Base-by-base conservation (phyloP, 2,329 filamentous ascomycete genomes). In the Beauveria sp. region DNA sequence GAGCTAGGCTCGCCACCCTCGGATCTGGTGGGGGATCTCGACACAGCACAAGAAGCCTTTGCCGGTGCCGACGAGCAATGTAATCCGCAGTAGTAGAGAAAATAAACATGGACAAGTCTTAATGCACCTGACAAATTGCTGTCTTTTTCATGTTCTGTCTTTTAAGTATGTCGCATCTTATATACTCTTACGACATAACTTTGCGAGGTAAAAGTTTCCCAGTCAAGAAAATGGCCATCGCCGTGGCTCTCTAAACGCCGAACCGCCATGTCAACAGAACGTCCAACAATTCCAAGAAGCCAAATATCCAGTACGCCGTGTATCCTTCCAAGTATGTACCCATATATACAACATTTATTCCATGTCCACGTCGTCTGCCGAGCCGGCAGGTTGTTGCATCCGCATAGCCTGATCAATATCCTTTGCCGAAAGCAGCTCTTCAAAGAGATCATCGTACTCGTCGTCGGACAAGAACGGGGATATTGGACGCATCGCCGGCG, bases 1-100 rank as follows among this genome's bases (percentile, higher is more conserved):
- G 88, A 88, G 56, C 89, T 89, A 63, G 94, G 94, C 10, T 92
- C 90, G 22, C 94, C 94, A 50, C 94, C 94, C 0, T 82, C 90
- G 43, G 94, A 97, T 73, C 79, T 99, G 20, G 89, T 99, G 18
- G 93, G 92, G 61, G 91, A 96, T 71, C 89, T 96, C 84, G 86
- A 87, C 60, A 89, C 89, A 55, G 89, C 90, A 20, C 90, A 93
- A 70, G 90, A 93, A 66, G 83, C 82, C 7, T 78, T 88, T 62
- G 82, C 79, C 47, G 79, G 76, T 40, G 79, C 83, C 28, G 85
- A 87, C 66, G 85, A 87, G 67, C 78, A 82, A 28, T 88, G 85
- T 67, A 82, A 84, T 63, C 81, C 80, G 61, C 85, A 87, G 76
- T 88, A 76, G 76, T 72, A 40, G 28, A 47, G 4, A 16, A 2